Base-by-base conservation (phyloP, 1,139 yeast genomes). In the Petasospora rhodanensis region DNA sequence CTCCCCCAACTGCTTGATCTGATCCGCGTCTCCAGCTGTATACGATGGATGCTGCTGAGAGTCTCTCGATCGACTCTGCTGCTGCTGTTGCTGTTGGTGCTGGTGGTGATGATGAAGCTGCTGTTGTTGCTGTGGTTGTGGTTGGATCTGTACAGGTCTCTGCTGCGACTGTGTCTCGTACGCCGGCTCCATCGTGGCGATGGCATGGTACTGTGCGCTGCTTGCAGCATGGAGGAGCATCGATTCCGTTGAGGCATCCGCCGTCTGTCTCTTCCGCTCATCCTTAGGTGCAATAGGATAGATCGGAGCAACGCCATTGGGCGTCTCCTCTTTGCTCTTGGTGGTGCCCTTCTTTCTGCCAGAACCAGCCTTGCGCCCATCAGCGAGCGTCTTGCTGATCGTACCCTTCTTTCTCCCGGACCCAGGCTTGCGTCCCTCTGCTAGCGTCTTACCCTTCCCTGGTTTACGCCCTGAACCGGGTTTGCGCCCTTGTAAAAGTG, bases 381-480 rank as follows among this genome's bases (percentile, higher is more conserved):
- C 47, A 2, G 45, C 47, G 17, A 49, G 33, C 5, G 50, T 48
- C 27, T 49, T 51, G 7, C 45, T 34, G 6, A 42, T 32, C 6
- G 47, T 36, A 4, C 59, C 58, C 37, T 52, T 51, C 49, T 55
- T 59, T 34, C 66, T 46, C 7, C 66, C 66, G 32, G 60, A 53
- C 1, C 66, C 66, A 2, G 62, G 62, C 39, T 61, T 61, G 31
- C 66, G 51, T 10, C 66, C 66, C 36, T 61, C 59, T n/a, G 57
- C 53, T 21, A 61, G 35, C 4, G 65, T 61, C 45, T 61, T 61
- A 3, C 56, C 65, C 31, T 52, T 58, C 7, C 65, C 65, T 6
- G 64, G 64, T 31, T 59, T 61, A 29, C 66, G 49, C 3, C 66
- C 66, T 41, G 59, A 52, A 0, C 66, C 66, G 3, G 59, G 62